Evolutionary conservation across 495 filamentous ascomycete genomes (phyloP).

Genomic region (Penicillium macrosclerotiorum): DNA sequence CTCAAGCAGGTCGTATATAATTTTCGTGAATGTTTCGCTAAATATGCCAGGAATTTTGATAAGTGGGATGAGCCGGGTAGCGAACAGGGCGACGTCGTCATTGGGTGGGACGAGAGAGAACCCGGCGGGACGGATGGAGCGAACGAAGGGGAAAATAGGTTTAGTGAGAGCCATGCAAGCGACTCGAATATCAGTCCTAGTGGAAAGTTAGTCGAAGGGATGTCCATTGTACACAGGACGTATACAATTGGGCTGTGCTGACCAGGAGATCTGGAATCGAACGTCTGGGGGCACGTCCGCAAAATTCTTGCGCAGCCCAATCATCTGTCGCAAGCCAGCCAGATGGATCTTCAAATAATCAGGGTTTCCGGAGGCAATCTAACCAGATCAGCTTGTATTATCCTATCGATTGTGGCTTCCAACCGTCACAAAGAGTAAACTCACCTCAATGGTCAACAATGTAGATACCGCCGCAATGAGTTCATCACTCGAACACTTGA

Average conservation of each 20-base stretch:
- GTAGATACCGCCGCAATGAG: constrained; percentile 46
- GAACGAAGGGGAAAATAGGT: constrained; percentile 47
- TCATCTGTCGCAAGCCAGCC: constrained; percentile 47
- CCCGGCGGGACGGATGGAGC: constrained; percentile 35
- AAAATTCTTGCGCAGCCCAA: constrained; percentile 42
- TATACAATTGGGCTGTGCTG: constrained; percentile 1
- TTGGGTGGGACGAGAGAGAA: constrained; percentile 33
- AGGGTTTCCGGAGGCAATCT: constrained; percentile 46
- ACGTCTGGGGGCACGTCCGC: constrained; percentile 41
- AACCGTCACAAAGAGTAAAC: neutral
- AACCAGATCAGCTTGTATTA: neutral
- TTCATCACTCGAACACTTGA: constrained; percentile 45
- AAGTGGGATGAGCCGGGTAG: constrained; percentile 36
- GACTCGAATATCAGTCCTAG: constrained; percentile 48
- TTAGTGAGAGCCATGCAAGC: constrained; percentile 45
- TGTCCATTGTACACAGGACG: neutral
- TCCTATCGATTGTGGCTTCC: too few species aligned
- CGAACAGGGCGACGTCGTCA: constrained; percentile 34
- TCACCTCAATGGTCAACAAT: constrained; percentile 46
- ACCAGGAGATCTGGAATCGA: constrained; percentile 50
- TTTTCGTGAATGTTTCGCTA: constrained; percentile 29
- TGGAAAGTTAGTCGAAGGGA: constrained; percentile 9
- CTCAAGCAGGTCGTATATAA: constrained; percentile 40
- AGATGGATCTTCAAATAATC: constrained; percentile 49
- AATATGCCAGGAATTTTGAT: constrained; percentile 43